A percentile compares a stretch with the other conserved stretches of the same genome.
Conservation (phyloP, 1,284 basidiomycete species). For the Melampsora americana region DNA sequence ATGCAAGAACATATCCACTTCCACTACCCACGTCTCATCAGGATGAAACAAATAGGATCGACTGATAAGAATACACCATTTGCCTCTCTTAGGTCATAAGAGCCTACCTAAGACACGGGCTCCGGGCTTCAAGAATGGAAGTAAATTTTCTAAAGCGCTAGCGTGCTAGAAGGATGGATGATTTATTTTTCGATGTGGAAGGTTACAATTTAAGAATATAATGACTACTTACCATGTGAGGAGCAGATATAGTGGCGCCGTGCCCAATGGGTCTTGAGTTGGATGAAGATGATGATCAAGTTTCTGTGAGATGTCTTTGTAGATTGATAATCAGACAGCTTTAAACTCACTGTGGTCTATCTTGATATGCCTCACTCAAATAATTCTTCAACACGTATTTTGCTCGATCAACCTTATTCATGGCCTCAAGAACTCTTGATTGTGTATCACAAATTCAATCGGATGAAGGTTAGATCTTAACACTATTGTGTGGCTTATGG, state of each 20-base stretch:
- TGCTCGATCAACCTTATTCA: conserved; percentile 68
- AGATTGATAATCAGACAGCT: conserved; percentile 50
- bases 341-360: conserved; percentile 28
- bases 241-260: conserved; percentile 81
- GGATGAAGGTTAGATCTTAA: neutral
- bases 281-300: conserved; percentile 78
- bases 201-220: neutral
- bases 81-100: conserved; percentile 51
- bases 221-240: conserved; percentile 68
- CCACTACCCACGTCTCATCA: conserved; percentile 33
- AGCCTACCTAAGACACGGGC: conserved; percentile 75
- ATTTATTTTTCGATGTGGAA: neutral
- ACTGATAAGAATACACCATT: neutral
- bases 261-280: conserved; percentile 65
- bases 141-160: conserved; percentile 70
- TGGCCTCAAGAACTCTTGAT: conserved; percentile 60
- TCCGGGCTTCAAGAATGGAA: conserved; percentile 68
- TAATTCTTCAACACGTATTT: conserved; percentile 25
- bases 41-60: conserved; percentile 54
- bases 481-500: neutral
- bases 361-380: conserved; percentile 19
- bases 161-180: conserved; percentile 63
- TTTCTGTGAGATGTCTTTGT: conserved; percentile 60
- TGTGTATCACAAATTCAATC: neutral
- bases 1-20: conserved; percentile 60